These are phyloP conservation scores for Alternaria sp. DNA, from an alignment of 2,329 filamentous ascomycete genomes.

Conservation along the genomic window DNA sequence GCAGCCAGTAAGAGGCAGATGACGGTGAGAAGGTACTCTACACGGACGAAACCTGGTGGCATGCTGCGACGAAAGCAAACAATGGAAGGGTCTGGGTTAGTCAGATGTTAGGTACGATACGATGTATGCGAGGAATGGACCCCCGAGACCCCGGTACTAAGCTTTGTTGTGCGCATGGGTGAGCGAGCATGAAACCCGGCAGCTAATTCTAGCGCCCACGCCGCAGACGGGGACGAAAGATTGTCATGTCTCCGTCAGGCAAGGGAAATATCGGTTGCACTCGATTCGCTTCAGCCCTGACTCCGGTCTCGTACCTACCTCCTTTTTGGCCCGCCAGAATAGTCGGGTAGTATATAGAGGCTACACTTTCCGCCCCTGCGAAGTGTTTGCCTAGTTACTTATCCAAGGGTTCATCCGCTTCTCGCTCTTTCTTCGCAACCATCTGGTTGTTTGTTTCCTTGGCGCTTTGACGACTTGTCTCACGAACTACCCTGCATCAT, in stretches of 20 bases:
- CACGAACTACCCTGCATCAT: slow-evolving; percentile 1
- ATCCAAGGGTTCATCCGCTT: not conserved
- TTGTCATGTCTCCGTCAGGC: not conserved
- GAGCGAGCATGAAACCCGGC: not conserved
- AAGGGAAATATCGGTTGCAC: slow-evolving; percentile 3
- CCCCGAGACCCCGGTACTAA: slow-evolving; percentile 3
- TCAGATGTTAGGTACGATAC: not conserved
- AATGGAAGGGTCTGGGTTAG: not conserved
- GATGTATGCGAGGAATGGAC: slow-evolving; percentile 1
- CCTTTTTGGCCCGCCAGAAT: not conserved
- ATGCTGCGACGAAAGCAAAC: not conserved
- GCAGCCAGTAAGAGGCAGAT: slow-evolving; percentile 13
- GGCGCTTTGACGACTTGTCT: not conserved
- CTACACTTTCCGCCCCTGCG: not conserved
- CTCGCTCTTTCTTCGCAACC: not conserved
- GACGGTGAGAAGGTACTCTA: not conserved
- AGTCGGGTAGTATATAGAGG: not conserved
- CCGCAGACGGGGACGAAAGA: slow-evolving; percentile 9
- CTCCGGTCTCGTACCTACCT: slow-evolving; percentile 4
- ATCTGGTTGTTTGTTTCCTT: not conserved
- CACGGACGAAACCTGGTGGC: not conserved
- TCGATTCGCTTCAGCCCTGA: slow-evolving; percentile 4
- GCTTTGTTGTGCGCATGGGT: slow-evolving; percentile 6
- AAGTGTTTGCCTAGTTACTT: not conserved
- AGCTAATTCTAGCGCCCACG: slow-evolving; percentile 10